Evolutionary conservation across 345 rosid genomes (phyloP).

Genomic region (Geranium brycei): DNA sequence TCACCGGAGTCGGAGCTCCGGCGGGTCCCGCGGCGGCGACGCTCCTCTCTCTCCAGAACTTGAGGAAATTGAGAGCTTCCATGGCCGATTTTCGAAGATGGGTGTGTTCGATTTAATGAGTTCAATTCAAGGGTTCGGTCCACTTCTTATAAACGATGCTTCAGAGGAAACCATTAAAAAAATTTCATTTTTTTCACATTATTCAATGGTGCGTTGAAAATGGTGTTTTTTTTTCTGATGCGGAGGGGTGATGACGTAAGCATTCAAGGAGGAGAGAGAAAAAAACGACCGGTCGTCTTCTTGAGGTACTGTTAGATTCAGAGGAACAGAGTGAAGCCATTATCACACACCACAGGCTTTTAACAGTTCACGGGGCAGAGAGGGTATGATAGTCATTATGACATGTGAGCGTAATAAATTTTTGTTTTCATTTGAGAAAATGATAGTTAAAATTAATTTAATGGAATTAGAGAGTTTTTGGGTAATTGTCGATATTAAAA

Average conservation of each 20-base stretch:
- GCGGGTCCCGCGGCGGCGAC: conserved; percentile 4
- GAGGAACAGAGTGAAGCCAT: too few relatives aligned
- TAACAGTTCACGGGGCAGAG: neutral
- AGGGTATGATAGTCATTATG: neutral
- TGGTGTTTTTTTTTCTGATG: neutral
- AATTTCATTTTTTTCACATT: too few relatives aligned
- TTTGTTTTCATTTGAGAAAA: too few relatives aligned
- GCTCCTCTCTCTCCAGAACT: conserved; percentile 35
- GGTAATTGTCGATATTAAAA: too few relatives aligned
- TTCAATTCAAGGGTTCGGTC: neutral
- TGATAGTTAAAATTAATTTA: too few relatives aligned
- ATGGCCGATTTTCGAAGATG: conserved; percentile 9
- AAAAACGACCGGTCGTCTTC: conserved; percentile 11
- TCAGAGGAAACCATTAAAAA: neutral
- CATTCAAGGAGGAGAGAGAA: neutral
- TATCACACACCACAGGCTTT: too few relatives aligned
- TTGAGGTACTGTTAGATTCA: too few relatives aligned
- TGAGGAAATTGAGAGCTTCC: conserved; percentile 66
- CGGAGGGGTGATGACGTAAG: neutral
- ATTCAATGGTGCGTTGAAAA: conserved; percentile 7
- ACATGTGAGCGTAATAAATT: too few relatives aligned
- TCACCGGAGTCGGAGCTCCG: neutral
- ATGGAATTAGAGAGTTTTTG: too few relatives aligned
- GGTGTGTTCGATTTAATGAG: neutral
- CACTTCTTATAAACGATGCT: neutral